Percentiles rank a stretch among this genome's conserved stretches.
These are phyloP conservation scores for Komagataea norvegica DNA, from an alignment of 1,139 yeast species.

Conservation along the genomic window DNA sequence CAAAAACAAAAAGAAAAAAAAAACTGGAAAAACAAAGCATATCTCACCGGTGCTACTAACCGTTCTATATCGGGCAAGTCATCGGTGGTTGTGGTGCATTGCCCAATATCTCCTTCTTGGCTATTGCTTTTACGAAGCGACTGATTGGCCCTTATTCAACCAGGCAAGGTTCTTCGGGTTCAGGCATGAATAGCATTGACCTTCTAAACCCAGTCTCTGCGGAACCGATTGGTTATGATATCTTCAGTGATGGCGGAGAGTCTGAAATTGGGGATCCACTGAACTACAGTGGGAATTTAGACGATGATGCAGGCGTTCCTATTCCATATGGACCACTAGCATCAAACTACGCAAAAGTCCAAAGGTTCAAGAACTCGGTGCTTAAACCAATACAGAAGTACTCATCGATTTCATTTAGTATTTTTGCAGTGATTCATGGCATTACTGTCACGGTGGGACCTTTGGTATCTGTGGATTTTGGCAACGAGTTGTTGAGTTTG, in stretches of 20 bases:
- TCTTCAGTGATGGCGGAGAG: not conserved
- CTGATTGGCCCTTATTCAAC: not conserved
- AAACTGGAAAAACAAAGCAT: too few relatives aligned
- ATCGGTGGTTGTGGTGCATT: too few relatives aligned
- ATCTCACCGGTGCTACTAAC: too few relatives aligned
- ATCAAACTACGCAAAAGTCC: not conserved
- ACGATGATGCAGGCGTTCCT: not conserved
- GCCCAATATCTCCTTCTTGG: too few relatives aligned
- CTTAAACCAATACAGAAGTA: slow-evolving; percentile 44
- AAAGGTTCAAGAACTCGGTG: slow-evolving; percentile 2
- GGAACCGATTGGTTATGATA: not conserved
- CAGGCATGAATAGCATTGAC: not conserved
- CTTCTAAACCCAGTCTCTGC: not conserved
- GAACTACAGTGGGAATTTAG: not conserved
- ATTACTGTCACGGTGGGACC: slow-evolving; percentile 56
- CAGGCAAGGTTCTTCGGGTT: too few relatives aligned
- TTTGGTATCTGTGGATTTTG: slow-evolving; percentile 39
- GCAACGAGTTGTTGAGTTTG: slow-evolving; percentile 55
- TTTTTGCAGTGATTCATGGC: slow-evolving; percentile 57
- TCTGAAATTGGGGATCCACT: not conserved
- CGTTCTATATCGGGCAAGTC: too few relatives aligned
- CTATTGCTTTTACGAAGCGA: too few relatives aligned
- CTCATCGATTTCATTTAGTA: slow-evolving; percentile 54
- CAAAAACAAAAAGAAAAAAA: too few relatives aligned
- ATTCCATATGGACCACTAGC: not conserved